phyloP scores from a whole-genome alignment of 352 stramenopile genomes.

The Globisporangium barbulae region DNA sequence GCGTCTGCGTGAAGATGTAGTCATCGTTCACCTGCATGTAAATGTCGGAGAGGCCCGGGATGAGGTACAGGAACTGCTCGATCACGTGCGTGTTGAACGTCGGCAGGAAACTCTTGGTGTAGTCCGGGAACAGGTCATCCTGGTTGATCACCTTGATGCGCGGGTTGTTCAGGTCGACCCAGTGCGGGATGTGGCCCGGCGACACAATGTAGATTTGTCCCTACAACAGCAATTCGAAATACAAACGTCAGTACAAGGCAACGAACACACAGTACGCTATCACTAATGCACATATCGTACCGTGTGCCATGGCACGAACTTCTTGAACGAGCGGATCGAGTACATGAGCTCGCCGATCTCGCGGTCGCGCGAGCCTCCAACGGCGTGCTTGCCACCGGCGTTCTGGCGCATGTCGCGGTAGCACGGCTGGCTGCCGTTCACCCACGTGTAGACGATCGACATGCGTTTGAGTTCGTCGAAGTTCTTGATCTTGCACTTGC shows the following conservation, averaged over 20 bases:
- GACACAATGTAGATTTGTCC: conserved; percentile 85
- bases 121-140: conserved; percentile 81
- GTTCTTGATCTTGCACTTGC: conserved; percentile 84
- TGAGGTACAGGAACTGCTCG: conserved; percentile 87
- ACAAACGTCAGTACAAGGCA: not conserved
- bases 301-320: conserved; percentile 81
- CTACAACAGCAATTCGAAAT: conserved; percentile 12
- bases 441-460: conserved; percentile 90
- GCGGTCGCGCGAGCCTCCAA: conserved; percentile 77
- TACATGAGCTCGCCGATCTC: conserved; percentile 89
- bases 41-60: conserved; percentile 83
- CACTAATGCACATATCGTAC: conserved; percentile 13
- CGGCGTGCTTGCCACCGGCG: conserved; percentile 60
- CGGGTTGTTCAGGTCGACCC: conserved; percentile 78
- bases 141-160: conserved; percentile 87
- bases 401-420: conserved; percentile 69
- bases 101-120: conserved; percentile 75
- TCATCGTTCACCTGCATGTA: conserved; percentile 91
- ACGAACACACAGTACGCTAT: not conserved
- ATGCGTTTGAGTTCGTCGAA: conserved; percentile 80
- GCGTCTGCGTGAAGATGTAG: conserved; percentile 84
- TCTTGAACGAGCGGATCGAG: conserved; percentile 83
- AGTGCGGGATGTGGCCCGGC: conserved; percentile 78
- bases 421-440: conserved; percentile 85
- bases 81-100: conserved; percentile 90